Percentiles rank a stretch among this genome's conserved stretches.
Evolutionary conservation across 176 grass and related monocot species (phyloP).

Genomic region (Aegilops bicornis): DNA sequence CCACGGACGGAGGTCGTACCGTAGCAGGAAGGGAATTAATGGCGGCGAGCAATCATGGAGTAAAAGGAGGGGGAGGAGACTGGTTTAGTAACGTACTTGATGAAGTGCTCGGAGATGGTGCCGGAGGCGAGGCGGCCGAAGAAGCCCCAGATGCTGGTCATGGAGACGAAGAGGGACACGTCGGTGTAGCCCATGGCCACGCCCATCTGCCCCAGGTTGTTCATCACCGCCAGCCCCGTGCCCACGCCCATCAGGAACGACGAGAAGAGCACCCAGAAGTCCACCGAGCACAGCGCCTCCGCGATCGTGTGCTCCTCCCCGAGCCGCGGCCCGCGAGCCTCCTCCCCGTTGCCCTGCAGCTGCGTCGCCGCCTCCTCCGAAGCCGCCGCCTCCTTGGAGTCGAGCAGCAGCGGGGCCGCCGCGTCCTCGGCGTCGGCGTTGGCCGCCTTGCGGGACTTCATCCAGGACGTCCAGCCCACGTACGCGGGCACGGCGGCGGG

Average conservation of each 20-base stretch:
- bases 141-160: conserved; percentile 97
- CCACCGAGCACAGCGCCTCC: conserved; percentile 56
- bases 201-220: conserved; percentile 98
- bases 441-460: conserved; percentile 10
- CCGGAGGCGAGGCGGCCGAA: conserved; percentile 91
- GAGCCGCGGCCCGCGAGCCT: conserved; percentile 36
- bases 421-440: conserved; percentile 50
- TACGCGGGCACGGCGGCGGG: conserved; percentile 67
- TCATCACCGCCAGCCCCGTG: conserved; percentile 90
- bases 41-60: neutral
- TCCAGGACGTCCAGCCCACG: conserved; percentile 41
- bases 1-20: neutral
- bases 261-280: conserved; percentile 90
- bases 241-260: conserved; percentile 90
- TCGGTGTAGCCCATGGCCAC: conserved; percentile 81
- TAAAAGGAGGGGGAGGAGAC: neutral
- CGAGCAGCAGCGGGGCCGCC: conserved; percentile 14
- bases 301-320: conserved; percentile 92
- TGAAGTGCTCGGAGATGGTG: conserved; percentile 89
- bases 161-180: conserved; percentile 94
- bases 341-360: neutral
- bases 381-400: neutral
- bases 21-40: neutral
- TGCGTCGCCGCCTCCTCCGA: neutral
- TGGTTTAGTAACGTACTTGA: conserved; percentile 55